Percentiles rank a stretch among this genome's conserved stretches.
These are phyloP conservation scores for Alternaria sp. DNA, from an alignment of 2,329 filamentous ascomycete genomes.

Conservation along the genomic window DNA sequence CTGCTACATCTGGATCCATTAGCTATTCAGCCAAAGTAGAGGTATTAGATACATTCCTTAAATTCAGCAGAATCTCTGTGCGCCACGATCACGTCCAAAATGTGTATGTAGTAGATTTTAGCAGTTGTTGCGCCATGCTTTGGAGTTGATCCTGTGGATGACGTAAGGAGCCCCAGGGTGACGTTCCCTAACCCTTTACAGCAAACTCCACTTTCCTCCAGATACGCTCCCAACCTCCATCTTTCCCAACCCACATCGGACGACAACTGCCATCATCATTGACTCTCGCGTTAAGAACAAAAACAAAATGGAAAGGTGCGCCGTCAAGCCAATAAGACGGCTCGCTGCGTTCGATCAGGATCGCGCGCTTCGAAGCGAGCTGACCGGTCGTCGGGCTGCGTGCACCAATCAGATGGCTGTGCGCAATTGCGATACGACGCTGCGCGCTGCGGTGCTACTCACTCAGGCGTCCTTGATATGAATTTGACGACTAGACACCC, in stretches of 20 bases:
- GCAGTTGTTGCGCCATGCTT: not conserved
- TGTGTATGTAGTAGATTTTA: not conserved
- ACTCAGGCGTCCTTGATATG: not conserved
- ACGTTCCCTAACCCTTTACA: not conserved
- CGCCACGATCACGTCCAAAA: accelerated
- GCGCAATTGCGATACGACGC: conserved; percentile 16
- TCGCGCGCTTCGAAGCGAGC: not conserved
- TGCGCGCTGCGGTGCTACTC: not conserved
- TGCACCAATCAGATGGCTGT: conserved; percentile 15
- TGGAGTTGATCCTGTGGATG: not conserved
- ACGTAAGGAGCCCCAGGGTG: not conserved
- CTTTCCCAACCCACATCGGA: not conserved
- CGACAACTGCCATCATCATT: not conserved
- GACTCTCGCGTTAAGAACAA: not conserved
- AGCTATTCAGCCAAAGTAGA: not conserved
- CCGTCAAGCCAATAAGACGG: not conserved
- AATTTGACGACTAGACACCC: not conserved
- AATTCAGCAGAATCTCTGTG: not conserved
- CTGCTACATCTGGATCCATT: not conserved
- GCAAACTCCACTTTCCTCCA: not conserved
- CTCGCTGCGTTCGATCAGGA: not conserved
- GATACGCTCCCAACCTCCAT: not conserved
- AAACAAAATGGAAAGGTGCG: too few relatives aligned
- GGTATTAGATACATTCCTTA: too few relatives aligned
- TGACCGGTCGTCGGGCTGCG: conserved; percentile 6